Evolutionary conservation across 2,329 filamentous ascomycete genomes (phyloP), one percentile per base, ranked within the genome.

Genomic region (Fusarium austroafricanum): DNA sequence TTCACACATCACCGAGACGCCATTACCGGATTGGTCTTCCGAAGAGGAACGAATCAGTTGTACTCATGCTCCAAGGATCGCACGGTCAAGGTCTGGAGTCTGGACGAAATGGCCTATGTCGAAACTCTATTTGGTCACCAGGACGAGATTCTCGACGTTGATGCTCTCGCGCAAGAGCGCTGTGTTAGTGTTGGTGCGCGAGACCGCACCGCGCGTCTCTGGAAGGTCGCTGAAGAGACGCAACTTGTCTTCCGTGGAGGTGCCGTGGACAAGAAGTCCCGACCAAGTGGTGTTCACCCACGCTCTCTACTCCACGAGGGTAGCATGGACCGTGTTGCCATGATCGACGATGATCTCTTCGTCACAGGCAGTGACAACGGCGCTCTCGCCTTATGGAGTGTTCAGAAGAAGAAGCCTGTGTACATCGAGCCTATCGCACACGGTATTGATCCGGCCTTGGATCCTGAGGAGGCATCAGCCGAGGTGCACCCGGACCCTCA

Each of bases 71-170:
- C 93, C 54, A 92, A 91, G 74, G 96, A 99, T 79, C 89, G 96
- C 40, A 97, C 95, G 4, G 91, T 99, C 76, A 98, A 98, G 79
- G 91, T 96, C 31, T 99, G 95, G 93, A 95, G 91, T 70, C 83
- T 97, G 42, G 92, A 97, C 72, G 94, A 96, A 77, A 85, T 97
- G 65, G 93, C 95, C 44, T 99, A 98, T 75, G 88, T 97, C 29
- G 96, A 99, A 79, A 98, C 95, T 0, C 84, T 99, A 0, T 98
- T 97, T 76, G 96, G 96, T 43, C 96, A 99, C 80, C 95, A 97
- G 76, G 95, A 98, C 76, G 87, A 92, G 68, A 92, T 98, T 7
- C 85, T 95, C 37, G 92, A 94, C 75, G 88, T 99, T 55, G 92
- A 92, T 67, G 91, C 93, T 21, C 85, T 97, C 65, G 90, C 91